Evolutionary conservation across 768 basidiomycete species (phyloP).

Genomic region (Termitomyces sp.): DNA sequence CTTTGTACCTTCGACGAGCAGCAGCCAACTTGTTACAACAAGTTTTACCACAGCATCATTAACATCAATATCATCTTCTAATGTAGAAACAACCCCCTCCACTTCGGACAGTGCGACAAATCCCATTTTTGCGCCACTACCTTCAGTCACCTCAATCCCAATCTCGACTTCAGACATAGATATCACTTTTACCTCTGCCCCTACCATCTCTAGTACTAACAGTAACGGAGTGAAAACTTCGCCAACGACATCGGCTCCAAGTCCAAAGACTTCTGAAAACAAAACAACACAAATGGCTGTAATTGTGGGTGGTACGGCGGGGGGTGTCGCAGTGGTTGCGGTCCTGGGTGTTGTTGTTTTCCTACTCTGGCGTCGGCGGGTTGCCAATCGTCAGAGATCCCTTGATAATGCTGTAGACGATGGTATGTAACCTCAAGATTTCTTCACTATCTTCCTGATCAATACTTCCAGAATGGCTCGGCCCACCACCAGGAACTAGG

Average conservation of each 20-base stretch:
- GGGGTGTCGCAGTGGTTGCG: not conserved
- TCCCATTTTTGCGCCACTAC: not conserved
- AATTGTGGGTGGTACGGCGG: constrained; percentile 1
- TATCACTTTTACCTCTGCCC: not conserved
- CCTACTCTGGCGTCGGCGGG: not conserved
- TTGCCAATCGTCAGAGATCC: not conserved
- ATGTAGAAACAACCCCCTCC: not conserved
- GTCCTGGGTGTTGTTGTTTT: not conserved
- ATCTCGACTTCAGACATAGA: not conserved
- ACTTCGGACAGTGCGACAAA: not conserved
- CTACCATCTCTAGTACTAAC: not conserved
- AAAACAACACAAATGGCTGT: not conserved
- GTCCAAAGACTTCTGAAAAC: not conserved
- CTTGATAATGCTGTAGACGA: not conserved
- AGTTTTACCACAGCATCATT: not conserved
- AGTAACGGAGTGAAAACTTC: not conserved
- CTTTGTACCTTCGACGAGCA: not conserved
- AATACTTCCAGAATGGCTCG: constrained; percentile 3
- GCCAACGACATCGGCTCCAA: not conserved
- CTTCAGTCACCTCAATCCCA: not conserved
- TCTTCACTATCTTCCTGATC: not conserved
- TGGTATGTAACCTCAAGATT: not conserved
- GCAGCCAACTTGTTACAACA: not conserved
- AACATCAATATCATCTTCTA: not conserved
- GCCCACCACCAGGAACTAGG: constrained; percentile 5